Percentiles rank a stretch among this genome's conserved stretches.
Conservation (phyloP, 2,329 filamentous ascomycete species). For the Alternaria arbusti region DNA sequence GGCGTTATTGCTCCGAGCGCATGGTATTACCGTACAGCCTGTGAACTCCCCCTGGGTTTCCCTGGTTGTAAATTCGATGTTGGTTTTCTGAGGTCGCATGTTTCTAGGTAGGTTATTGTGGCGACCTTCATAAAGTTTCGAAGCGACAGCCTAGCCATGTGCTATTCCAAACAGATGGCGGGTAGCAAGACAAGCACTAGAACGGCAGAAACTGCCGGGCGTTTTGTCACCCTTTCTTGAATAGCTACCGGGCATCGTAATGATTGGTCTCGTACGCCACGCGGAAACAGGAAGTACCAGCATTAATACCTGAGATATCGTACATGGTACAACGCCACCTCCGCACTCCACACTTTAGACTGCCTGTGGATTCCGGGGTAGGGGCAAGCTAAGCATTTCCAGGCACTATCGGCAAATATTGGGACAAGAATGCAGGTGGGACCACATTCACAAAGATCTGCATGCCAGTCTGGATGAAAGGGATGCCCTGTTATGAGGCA, state of each 20-base stretch:
- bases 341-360: conserved; percentile 31
- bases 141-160: background rate
- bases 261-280: background rate
- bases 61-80: background rate
- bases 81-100: background rate
- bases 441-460: conserved; percentile 8
- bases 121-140: background rate
- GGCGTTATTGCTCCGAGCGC: conserved; percentile 23
- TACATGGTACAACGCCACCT: conserved; percentile 10
- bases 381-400: conserved; percentile 16
- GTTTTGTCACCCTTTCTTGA: background rate
- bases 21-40: background rate
- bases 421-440: conserved; percentile 2
- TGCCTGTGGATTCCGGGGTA: conserved; percentile 21
- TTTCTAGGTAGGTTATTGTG: background rate
- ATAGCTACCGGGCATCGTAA: background rate
- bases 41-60: background rate
- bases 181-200: background rate
- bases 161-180: background rate
- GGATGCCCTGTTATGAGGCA: background rate
- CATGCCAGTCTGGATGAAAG: conserved; percentile 8
- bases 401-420: conserved; percentile 30
- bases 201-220: background rate
- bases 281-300: background rate
- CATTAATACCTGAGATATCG: background rate